Conservation (phyloP, 2,329 filamentous ascomycete genomes). For the Xylariales sp. region DNA sequence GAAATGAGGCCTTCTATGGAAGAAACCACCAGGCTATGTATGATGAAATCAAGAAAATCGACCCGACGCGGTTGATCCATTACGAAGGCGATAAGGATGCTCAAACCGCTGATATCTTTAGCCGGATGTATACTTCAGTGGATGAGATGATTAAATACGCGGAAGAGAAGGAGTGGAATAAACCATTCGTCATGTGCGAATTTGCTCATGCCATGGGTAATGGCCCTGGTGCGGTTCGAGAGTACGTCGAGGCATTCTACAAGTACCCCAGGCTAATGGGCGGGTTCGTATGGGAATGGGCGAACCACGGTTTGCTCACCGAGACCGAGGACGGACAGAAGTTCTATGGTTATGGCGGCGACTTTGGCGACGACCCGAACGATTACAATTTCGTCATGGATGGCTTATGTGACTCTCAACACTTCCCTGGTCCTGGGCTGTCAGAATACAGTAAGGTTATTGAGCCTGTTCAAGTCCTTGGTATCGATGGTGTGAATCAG, state of each 20-base stretch:
- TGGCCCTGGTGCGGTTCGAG: conserved; percentile 73
- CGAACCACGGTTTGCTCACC: conserved; percentile 64
- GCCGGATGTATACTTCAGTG: conserved; percentile 72
- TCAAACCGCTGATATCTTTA: conserved; percentile 70
- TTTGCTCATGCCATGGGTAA: conserved; percentile 77
- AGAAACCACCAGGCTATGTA: conserved; percentile 76
- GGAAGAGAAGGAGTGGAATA: conserved; percentile 57
- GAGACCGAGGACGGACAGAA: conserved; percentile 56
- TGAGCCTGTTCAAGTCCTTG: conserved; percentile 66
- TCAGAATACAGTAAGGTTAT: conserved; percentile 68
- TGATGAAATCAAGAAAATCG: conserved; percentile 67
- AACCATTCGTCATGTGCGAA: conserved; percentile 69
- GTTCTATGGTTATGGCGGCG: conserved; percentile 70
- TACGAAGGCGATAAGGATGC: conserved; percentile 73
- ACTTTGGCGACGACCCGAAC: conserved; percentile 70
- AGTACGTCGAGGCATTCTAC: conserved; percentile 75
- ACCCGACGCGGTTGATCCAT: conserved; percentile 69
- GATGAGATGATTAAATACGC: conserved; percentile 57
- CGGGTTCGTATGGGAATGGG: conserved; percentile 75
- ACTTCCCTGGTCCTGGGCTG: conserved; percentile 63
- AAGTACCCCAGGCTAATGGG: conserved; percentile 69
- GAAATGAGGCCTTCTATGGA: conserved; percentile 79
- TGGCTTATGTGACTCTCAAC: conserved; percentile 62
- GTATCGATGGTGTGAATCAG: conserved; percentile 55
- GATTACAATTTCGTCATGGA: conserved; percentile 71